A percentile compares a stretch with the other conserved stretches of the same genome.
Evolutionary conservation across 495 filamentous ascomycete species (phyloP).

Genomic region (Pseudoneurospora amorphoporcata): DNA sequence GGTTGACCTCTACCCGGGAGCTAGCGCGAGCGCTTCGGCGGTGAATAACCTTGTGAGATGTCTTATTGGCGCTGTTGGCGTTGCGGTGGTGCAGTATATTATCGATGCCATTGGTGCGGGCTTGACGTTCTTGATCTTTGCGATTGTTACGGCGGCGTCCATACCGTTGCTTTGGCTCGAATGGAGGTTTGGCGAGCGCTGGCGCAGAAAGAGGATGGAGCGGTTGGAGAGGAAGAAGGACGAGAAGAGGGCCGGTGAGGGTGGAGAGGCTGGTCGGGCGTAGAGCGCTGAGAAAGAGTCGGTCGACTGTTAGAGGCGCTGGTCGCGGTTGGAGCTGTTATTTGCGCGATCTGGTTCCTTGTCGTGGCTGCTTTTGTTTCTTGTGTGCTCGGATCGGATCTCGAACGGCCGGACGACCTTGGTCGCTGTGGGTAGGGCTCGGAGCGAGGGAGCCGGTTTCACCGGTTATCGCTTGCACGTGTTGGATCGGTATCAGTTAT

Average conservation of each 20-base stretch:
- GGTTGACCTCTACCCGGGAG: slow-evolving; percentile 50
- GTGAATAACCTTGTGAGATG: slow-evolving; percentile 56
- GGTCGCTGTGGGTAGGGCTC: not conserved
- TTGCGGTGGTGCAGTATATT: slow-evolving; percentile 52
- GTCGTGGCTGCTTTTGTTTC: not conserved
- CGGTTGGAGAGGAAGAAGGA: slow-evolving; percentile 7
- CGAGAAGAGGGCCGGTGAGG: not conserved
- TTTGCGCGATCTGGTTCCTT: not conserved
- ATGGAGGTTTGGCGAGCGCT: slow-evolving; percentile 18
- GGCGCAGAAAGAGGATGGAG: slow-evolving; percentile 16
- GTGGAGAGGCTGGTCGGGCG: not conserved
- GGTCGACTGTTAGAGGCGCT: not conserved
- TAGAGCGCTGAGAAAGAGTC: not conserved
- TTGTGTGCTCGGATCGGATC: not conserved
- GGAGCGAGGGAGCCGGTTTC: not conserved
- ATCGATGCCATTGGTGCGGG: slow-evolving; percentile 48
- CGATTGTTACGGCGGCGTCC: slow-evolving; percentile 34
- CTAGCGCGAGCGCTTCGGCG: slow-evolving; percentile 50
- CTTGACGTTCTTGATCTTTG: slow-evolving; percentile 52
- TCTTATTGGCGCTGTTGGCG: slow-evolving; percentile 49
- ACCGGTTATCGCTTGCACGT: too few relatives aligned
- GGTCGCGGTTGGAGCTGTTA: not conserved
- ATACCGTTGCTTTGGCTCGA: slow-evolving; percentile 34
- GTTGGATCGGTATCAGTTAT: not conserved
- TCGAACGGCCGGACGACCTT: not conserved